Conservation (phyloP, 1,284 basidiomycete genomes). For the Tetrapyrgos nigripes region DNA sequence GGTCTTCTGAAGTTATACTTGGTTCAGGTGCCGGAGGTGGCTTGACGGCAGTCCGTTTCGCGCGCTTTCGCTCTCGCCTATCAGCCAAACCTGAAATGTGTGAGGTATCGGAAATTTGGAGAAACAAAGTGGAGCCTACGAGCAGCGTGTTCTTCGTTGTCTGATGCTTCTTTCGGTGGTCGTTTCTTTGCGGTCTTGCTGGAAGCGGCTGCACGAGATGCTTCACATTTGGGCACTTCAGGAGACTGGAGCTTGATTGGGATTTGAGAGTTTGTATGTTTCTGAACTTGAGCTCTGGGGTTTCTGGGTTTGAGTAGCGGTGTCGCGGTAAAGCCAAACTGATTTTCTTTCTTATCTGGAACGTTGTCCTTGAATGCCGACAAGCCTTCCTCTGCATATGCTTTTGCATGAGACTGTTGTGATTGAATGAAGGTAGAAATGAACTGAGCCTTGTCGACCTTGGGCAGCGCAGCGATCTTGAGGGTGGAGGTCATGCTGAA, state of each 20-base stretch:
- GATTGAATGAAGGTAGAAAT: conserved; percentile 55
- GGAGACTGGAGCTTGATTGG: not conserved
- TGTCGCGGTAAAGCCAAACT: conserved; percentile 55
- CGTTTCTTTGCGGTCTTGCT: conserved; percentile 23
- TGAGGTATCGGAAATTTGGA: not conserved
- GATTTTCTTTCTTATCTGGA: conserved; percentile 4
- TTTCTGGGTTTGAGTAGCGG: conserved; percentile 62
- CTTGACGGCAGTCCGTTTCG: conserved; percentile 57
- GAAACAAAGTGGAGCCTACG: conserved; percentile 31
- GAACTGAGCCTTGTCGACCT: conserved; percentile 48
- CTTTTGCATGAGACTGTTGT: conserved; percentile 51
- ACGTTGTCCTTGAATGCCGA: not conserved
- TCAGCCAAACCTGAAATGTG: conserved; percentile 53
- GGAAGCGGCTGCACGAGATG: conserved; percentile 9
- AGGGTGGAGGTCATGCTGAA: not conserved
- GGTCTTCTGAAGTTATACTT: conserved; percentile 14
- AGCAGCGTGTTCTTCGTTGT: conserved; percentile 37
- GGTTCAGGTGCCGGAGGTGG: conserved; percentile 25
- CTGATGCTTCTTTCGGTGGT: conserved; percentile 23
- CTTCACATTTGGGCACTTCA: not conserved
- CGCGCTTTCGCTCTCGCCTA: conserved; percentile 59
- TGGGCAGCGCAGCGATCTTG: conserved; percentile 36
- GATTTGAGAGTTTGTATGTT: not conserved
- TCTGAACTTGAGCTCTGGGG: conserved; percentile 14
- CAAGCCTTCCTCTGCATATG: conserved; percentile 47